phyloP scores from a whole-genome alignment of 805 yeast genomes.

The Millerozyma miso region DNA sequence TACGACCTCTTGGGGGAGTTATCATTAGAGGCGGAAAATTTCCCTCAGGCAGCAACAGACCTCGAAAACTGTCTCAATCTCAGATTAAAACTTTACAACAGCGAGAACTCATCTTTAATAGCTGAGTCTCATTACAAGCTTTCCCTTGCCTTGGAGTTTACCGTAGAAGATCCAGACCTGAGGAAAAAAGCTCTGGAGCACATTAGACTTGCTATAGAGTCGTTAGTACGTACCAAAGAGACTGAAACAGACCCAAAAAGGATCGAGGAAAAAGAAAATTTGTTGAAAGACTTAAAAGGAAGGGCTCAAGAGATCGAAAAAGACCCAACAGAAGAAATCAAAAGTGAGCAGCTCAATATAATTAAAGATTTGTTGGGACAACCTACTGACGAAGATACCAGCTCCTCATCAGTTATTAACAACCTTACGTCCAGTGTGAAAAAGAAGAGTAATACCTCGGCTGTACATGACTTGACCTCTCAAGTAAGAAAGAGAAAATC shows the following conservation, averaged over 20 bases:
- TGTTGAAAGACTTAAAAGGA: constrained; percentile 52
- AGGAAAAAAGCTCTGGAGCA: constrained; percentile 52
- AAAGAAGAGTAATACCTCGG: constrained; percentile 19
- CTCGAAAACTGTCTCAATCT: constrained; percentile 54
- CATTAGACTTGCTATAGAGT: constrained; percentile 47
- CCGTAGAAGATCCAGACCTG: constrained; percentile 46
- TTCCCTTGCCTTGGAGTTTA: constrained; percentile 73
- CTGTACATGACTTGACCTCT: constrained; percentile 59
- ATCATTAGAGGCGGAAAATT: constrained; percentile 84
- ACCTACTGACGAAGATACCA: constrained; percentile 20
- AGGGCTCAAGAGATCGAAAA: constrained; percentile 52
- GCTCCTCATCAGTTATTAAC: constrained; percentile 35
- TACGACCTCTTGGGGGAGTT: constrained; percentile 85
- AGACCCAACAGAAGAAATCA: constrained; percentile 46
- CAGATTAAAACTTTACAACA: constrained; percentile 47
- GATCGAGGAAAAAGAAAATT: constrained; percentile 40
- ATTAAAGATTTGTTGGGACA: constrained; percentile 57
- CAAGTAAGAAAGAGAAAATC: constrained; percentile 56
- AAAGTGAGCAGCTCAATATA: constrained; percentile 49
- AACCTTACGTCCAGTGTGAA: constrained; percentile 57
- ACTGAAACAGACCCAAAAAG: constrained; percentile 38
- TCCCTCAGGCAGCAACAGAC: constrained; percentile 71
- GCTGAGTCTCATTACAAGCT: constrained; percentile 81
- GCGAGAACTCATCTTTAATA: constrained; percentile 49
- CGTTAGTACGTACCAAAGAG: constrained; percentile 37